Base-by-base conservation (phyloP, 2,329 filamentous ascomycete species). In the Ilyonectria destructans region DNA sequence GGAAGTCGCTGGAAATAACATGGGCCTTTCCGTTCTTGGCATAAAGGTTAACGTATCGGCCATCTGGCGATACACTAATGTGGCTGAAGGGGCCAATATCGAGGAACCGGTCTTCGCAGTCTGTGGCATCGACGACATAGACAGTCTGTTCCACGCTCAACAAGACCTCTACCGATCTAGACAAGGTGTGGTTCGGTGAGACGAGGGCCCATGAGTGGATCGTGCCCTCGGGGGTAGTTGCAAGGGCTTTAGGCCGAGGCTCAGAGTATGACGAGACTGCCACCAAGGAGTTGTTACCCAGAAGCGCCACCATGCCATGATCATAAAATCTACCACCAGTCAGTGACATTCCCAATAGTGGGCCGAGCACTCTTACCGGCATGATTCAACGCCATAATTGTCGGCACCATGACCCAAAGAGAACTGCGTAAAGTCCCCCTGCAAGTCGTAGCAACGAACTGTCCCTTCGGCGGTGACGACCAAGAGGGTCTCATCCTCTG, bases 1-100 rank as follows among this genome's bases (percentile, higher is more conserved):
- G 95, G 79, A 98, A 98, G 80, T 99, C 96, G 76, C 94, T 96
- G 55, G 94, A 96, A 58, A 98, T 95, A 31, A 99, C 93, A 87
- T 96, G 97, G 21, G 96, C 90, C 73, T 91, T 95, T 65, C 95
- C 94, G 68, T 94, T 91, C 33, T 91, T 87, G 0, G 95, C 96
- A 78, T 97, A 98, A 35, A 99, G 87, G 0, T 95, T 94, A 4
- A 95, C 92, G 75, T 93, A 97, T 71, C 92, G 92, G 23, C 95
- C 96, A 75, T 97, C 96, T 0, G 96, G 96, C 1, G 96, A 98
- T 15, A 98, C 93, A 74, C 90, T 92, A 62, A 98, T 92, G 79
- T 98, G 94, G 46, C 91, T 91, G 78, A 99, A 98, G 0, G 96
- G 96, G 0, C 96, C 96, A 69, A 96, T 94, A 74, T 97, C 94